phyloP scores from a whole-genome alignment of 371 early-diverging fungal species.

The Apophysomyces variabilis region DNA sequence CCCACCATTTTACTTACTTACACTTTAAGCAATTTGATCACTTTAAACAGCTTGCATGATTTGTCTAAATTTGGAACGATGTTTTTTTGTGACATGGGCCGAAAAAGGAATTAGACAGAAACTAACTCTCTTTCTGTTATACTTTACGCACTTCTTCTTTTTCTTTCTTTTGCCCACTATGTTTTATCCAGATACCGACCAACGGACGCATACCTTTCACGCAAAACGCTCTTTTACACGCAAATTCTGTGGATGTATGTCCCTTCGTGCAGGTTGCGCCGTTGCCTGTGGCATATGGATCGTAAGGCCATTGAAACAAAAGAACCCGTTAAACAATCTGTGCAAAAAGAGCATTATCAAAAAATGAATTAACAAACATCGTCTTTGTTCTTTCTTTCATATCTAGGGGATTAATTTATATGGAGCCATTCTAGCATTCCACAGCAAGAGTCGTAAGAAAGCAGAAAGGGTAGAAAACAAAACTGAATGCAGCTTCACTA shows the following conservation, averaged over 20 bases:
- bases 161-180: not conserved
- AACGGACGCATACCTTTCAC: constrained; percentile 13
- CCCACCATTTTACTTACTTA: too few species aligned
- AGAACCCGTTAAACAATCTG: not conserved
- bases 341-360: too few species aligned
- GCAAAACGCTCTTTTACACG: constrained; percentile 16
- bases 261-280: constrained; percentile 24
- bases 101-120: too few species aligned
- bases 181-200: constrained; percentile 14
- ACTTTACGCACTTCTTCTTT: not conserved
- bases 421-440: constrained; percentile 27
- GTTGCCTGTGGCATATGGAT: constrained; percentile 17
- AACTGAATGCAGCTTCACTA: not conserved
- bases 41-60: too few species aligned
- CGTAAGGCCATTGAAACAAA: not conserved
- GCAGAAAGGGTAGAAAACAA: not conserved
- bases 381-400: constrained; percentile 7
- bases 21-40: too few species aligned
- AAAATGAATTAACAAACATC: not conserved
- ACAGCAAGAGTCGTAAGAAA: constrained; percentile 29
- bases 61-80: too few species aligned
- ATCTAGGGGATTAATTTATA: constrained; percentile 25
- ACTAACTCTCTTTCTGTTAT: not conserved
- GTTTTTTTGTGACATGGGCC: too few species aligned
- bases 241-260: constrained; percentile 35